Evolutionary conservation across 2,329 filamentous ascomycete genomes (phyloP), one percentile per base, ranked within the genome.

Genomic region (Juglanconis juglandina): DNA sequence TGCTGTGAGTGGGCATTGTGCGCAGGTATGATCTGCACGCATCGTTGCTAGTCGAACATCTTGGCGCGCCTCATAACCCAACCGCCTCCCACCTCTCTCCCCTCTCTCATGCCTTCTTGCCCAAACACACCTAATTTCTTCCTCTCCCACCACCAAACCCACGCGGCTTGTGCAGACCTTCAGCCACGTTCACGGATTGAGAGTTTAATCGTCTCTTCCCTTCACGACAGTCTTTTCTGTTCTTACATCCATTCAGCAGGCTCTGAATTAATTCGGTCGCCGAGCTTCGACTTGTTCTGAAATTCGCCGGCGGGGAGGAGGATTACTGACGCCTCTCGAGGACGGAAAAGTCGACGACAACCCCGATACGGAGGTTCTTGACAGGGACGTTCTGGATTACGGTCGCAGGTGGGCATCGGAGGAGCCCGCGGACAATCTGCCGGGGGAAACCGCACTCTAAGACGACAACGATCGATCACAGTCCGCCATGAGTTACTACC

Each of bases 201-300:
- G 30, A 53, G 49, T 39, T 34, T 41, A 37, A 56, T 52, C 33
- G 51, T 47, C 50, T 47, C 48, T 56, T 66, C 67, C 50, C 58
- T 70, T 68, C 60, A 54, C 56, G 68, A 50, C 52, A 57, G 44
- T 71, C 67, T 65, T 68, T 66, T 63, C 61, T 49, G 46, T 49
- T 42, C 24, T 10, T 67, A 62, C 66, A 68, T 67, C 68, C 67
- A 67, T 82, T 82, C 80, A 83, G 80, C 80, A 78, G 80, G 80
- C 74, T 81, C 80, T 83, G 81, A 83, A 81, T 76, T 65, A 64
- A 64, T 55, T 56, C 14, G 55, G 60, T 61, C 56, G 63, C 55
- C 56, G 51, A 54, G 17, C 32, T 48, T 63, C 63, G 56, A 60
- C 55, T 8, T 13, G 41, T 58, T 37, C 35, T 24, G 17, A 44